Base-by-base conservation (phyloP, 176 grass and related monocot genomes). In the Rhipidocladum racemiflorum region DNA sequence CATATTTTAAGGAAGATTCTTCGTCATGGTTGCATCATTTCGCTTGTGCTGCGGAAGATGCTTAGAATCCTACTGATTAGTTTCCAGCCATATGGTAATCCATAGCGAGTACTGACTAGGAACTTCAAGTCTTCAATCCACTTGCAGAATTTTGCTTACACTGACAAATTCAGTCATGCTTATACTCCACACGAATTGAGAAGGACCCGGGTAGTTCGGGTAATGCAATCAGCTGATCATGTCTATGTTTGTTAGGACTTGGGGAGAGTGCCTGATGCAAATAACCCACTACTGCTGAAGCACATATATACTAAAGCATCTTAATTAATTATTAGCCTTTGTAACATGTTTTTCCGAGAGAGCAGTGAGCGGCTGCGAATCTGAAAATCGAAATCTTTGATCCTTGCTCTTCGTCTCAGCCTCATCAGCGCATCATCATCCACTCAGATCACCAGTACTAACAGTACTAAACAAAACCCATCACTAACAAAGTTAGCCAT, bases 1-100 rank as follows among this genome's bases (percentile, higher is more conserved):
- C 24, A 23, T 72, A 36, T 29, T 78, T 87, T 56, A 72, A 88
- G 74, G 73, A 83, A 72, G 34, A 63, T 77, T 74, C 54, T 83
- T 87, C 56, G 20, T 23, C 44, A 11, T 28, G 65, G 38, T 56
- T 72, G 65, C 45, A 51, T 86, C 65, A 69, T 85, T 78, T 42
- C 75, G 6, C 7, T 24, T 54, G 67, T 34, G 21, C 36, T 45
- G 25, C 44, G 14, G 24, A 57, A 75, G 48, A 74, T 56, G 60
- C 9, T 70, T 38, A 42, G 35, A 0, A 57, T 46, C 60, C 15
- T 46, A 60, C 8, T 40, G 11, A 66, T 35, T 66, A 44, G 46
- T 67, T 87, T 59, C 59, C 27, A 65, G 69, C 28, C 39, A 17
- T 13, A 27, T 55, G 45, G 44, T 20, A 65, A 81, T 48, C 34